Evolutionary conservation across 257 asterid genomes (phyloP), one percentile per base, ranked within the genome.

Genomic region (Asclepias syriaca): DNA sequence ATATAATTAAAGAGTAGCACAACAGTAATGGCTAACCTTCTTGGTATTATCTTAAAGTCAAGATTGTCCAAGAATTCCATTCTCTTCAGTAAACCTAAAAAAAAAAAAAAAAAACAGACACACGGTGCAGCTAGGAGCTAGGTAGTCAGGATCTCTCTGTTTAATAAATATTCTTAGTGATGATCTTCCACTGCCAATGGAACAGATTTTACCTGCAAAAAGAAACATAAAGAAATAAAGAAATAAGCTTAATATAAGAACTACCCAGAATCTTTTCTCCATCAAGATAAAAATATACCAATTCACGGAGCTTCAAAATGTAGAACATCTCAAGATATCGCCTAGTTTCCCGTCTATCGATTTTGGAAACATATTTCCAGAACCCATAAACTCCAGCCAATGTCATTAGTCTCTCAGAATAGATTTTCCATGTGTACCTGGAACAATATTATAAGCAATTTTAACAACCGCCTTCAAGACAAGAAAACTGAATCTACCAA

Each of bases 251-350:
- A 2, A 39, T 71, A 11, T 1, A 43, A 9, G 68, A 49, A 46
- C 27, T 43, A 29, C 14, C 24, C 53, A 34, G 70, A 6, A 61
- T 24, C 27, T 24, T 24, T 16, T 72, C 6, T 32, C 46, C 0
- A 15, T 15, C 40, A 13, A 43, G 22, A 24, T 57, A 11, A 16
- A 24, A 24, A 24, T 13, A 71, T 16, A 29, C 99, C 91, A 95
- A 74, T 63, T 89, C 84, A 0, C 99, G 98, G 75, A 85, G 81
- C 81, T 95, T 92, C 85, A 95, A 97, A 79, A 92, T 95, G 86
- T 90, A 92, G 80, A 95, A 92, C 99, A 95, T 95, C 89, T 92
- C 98, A 14, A 95, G 91, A 73, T 95, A 92, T 9, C 98, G 87
- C 67, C 96, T 91, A 16, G 88, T 92, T 84, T 95, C 98, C 2